These are phyloP conservation scores for Phialemonium atrogriseum DNA, from an alignment of 2,329 filamentous ascomycete species.

Conservation along the genomic window DNA sequence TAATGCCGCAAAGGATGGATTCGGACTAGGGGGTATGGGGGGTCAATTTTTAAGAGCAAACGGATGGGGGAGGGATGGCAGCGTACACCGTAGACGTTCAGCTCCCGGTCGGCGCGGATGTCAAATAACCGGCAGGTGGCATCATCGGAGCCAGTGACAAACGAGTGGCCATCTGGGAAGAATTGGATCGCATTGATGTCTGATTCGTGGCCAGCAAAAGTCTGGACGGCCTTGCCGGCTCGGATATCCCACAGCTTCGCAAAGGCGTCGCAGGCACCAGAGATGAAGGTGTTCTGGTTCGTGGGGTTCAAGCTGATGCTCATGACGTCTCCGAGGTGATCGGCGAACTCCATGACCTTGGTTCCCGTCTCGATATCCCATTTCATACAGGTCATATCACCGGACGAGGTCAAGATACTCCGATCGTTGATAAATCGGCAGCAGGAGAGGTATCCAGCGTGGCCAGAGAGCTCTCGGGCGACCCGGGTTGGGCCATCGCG, in stretches of 20 bases:
- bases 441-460: conserved; percentile 96
- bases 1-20: conserved; percentile 95
- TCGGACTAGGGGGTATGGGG: conserved; percentile 58
- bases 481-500: conserved; percentile 96
- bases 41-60: conserved; percentile 3
- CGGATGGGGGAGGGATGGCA: not conserved
- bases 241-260: conserved; percentile 99
- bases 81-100: conserved; percentile 61
- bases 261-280: conserved; percentile 97
- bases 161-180: conserved; percentile 97
- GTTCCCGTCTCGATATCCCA: conserved; percentile 99
- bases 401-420: conserved; percentile 93
- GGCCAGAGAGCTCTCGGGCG: conserved; percentile 88
- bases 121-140: conserved; percentile 96
- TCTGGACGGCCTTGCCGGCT: conserved; percentile 96
- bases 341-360: conserved; percentile 95
- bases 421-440: conserved; percentile 98
- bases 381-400: conserved; percentile 99
- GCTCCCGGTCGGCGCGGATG: conserved; percentile 83
- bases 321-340: conserved; percentile 98
- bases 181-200: conserved; percentile 99
- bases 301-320: conserved; percentile 99
- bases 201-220: conserved; percentile 95
- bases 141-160: conserved; percentile 95
- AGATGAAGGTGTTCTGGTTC: conserved; percentile 98